A percentile compares a stretch with the other conserved stretches of the same genome.
Evolutionary conservation across 2,329 filamentous ascomycete genomes (phyloP).

Genomic region (Nemania serpens): DNA sequence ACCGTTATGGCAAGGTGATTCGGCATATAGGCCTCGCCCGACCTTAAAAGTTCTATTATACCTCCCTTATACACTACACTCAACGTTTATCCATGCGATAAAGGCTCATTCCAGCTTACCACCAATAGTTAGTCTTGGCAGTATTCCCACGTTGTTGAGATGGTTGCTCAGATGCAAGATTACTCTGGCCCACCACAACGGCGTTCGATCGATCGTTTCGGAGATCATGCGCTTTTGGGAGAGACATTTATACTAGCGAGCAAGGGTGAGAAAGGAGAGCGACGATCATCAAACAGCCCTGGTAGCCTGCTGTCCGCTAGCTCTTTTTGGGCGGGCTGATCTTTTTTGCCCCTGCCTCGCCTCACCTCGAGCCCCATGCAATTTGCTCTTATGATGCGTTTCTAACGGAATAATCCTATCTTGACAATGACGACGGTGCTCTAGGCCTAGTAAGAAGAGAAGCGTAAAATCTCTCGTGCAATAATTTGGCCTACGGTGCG

Average conservation of each 20-base stretch:
- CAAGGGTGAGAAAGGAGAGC: neutral
- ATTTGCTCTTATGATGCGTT: neutral
- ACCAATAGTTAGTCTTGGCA: constrained; percentile 8
- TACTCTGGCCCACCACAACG: neutral
- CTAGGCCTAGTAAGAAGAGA: constrained; percentile 8
- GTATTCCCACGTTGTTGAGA: neutral
- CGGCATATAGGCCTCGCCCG: constrained; percentile 11
- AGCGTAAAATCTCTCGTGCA: neutral
- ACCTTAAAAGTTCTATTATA: constrained; percentile 13
- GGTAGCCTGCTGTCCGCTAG: constrained; percentile 8
- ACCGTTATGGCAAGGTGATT: neutral
- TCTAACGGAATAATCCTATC: constrained; percentile 1
- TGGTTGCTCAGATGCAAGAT: neutral
- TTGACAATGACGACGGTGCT: constrained; percentile 7
- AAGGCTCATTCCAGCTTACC: constrained; percentile 1
- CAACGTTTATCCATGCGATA: neutral
- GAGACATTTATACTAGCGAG: neutral
- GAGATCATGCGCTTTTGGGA: constrained; percentile 17
- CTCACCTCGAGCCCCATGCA: constrained; percentile 1
- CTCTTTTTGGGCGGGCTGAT: neutral
- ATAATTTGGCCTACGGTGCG: neutral
- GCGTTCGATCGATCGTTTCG: constrained; percentile 10
- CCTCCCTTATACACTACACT: neutral
- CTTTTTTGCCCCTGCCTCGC: neutral
- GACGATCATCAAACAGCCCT: neutral